Evolutionary conservation across 148 eudicot genomes (phyloP).

Genomic region (Selenicereus undatus): DNA sequence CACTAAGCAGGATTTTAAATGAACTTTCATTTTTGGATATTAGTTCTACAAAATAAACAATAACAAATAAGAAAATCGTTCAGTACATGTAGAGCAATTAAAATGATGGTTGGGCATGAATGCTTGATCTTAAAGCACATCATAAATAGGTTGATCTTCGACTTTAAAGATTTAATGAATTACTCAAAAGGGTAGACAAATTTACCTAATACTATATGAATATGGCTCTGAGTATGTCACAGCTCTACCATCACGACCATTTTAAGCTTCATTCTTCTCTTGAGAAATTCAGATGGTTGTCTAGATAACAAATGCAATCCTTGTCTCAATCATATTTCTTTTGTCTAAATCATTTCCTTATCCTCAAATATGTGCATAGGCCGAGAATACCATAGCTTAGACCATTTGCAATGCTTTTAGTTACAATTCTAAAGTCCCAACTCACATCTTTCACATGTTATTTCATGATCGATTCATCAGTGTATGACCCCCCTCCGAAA

Average conservation of each 20-base stretch:
- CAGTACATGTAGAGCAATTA: neutral
- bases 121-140: constrained; percentile 36
- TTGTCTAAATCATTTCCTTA: too few species aligned
- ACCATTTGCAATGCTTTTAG: constrained; percentile 46
- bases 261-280: too few species aligned
- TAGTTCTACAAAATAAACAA: too few species aligned
- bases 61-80: neutral
- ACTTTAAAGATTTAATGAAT: constrained; percentile 22
- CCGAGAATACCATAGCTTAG: constrained; percentile 40
- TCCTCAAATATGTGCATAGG: too few species aligned
- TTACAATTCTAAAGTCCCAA: constrained; percentile 53
- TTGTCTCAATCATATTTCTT: too few species aligned
- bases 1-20: too few species aligned
- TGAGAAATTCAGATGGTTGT: too few species aligned
- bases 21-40: too few species aligned
- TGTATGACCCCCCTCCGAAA: constrained; percentile 33
- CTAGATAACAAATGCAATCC: too few species aligned
- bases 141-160: constrained; percentile 13
- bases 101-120: neutral
- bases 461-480: constrained; percentile 71
- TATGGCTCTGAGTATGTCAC: too few species aligned
- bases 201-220: constrained; percentile 18
- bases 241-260: too few species aligned
- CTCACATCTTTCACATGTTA: constrained; percentile 64
- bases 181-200: constrained; percentile 21